These are phyloP conservation scores for Paracoccidioides lutzii DNA, from an alignment of 2,329 filamentous ascomycete genomes.

Conservation along the genomic window DNA sequence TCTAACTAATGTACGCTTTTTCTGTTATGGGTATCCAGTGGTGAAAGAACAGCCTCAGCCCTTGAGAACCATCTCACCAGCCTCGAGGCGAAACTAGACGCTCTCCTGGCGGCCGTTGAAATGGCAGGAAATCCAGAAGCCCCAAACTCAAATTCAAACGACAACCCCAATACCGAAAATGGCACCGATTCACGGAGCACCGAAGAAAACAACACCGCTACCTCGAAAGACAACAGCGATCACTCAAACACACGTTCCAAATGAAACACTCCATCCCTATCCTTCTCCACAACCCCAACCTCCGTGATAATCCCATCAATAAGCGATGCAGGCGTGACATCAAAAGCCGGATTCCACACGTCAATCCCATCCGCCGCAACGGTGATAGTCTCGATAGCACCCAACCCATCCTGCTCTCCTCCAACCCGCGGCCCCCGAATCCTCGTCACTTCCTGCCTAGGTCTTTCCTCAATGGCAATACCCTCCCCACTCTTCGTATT, in stretches of 20 bases:
- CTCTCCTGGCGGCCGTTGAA: conserved; percentile 17
- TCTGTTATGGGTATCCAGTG: conserved; percentile 22
- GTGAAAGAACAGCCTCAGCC: conserved; percentile 43
- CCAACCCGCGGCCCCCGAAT: conserved; percentile 66
- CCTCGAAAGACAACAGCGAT: neutral
- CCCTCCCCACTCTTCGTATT: conserved; percentile 61
- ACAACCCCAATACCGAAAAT: neutral
- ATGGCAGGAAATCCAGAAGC: neutral
- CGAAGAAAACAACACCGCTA: neutral
- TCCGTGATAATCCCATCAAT: conserved; percentile 95
- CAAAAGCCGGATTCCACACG: conserved; percentile 96
- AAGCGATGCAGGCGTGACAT: conserved; percentile 75
- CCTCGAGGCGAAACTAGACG: conserved; percentile 42
- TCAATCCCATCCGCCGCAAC: conserved; percentile 64
- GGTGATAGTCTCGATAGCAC: conserved; percentile 51
- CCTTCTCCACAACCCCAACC: conserved; percentile 72
- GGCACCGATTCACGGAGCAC: neutral
- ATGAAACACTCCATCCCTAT: conserved; percentile 54
- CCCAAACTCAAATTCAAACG: neutral
- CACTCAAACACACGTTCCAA: conserved; percentile 24
- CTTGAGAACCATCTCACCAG: conserved; percentile 42
- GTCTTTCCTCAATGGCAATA: conserved; percentile 85
- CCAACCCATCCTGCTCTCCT: conserved; percentile 41
- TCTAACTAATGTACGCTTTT: neutral
- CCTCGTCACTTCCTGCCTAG: conserved; percentile 67